These are phyloP conservation scores for Torrubiella hemipterigena DNA, from an alignment of 2,329 filamentous ascomycete genomes.

Conservation along the genomic window DNA sequence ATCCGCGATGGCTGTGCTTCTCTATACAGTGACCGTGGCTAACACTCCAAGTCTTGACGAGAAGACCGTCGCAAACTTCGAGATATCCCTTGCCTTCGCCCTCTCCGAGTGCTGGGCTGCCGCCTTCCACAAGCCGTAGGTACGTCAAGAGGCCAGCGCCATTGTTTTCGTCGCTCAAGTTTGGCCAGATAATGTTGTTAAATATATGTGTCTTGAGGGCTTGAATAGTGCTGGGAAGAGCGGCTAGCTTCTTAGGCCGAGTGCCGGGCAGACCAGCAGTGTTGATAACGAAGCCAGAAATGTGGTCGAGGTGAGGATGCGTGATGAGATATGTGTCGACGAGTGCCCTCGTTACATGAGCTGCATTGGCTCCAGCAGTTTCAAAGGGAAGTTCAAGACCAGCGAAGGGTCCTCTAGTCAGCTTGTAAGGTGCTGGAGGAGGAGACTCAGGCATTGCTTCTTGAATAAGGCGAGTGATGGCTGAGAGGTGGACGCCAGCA, in stretches of 20 bases:
- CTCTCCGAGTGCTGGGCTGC: conserved; percentile 71
- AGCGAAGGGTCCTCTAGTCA: conserved; percentile 63
- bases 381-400: conserved; percentile 60
- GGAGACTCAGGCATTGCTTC: conserved; percentile 28
- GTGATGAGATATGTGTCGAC: conserved; percentile 88
- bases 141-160: conserved; percentile 89
- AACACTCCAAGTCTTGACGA: conserved; percentile 77
- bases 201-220: conserved; percentile 93
- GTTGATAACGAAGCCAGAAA: conserved; percentile 85
- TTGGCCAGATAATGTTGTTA: conserved; percentile 97
- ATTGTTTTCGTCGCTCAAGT: conserved; percentile 89
- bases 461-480: conserved; percentile 71
- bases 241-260: conserved; percentile 75
- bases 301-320: conserved; percentile 93
- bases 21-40: conserved; percentile 86
- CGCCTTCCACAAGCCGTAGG: conserved; percentile 76
- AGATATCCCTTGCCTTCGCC: conserved; percentile 74
- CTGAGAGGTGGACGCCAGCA: conserved; percentile 77
- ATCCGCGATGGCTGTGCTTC: conserved; percentile 52
- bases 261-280: conserved; percentile 75
- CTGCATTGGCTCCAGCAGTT: conserved; percentile 64
- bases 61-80: conserved; percentile 77
- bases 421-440: conserved; percentile 32
- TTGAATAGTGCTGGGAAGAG: conserved; percentile 76
- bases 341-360: conserved; percentile 65